Evolutionary conservation across 83 land plant genomes (phyloP), one percentile per base, ranked within the genome.

Genomic region (Picea abies): DNA sequence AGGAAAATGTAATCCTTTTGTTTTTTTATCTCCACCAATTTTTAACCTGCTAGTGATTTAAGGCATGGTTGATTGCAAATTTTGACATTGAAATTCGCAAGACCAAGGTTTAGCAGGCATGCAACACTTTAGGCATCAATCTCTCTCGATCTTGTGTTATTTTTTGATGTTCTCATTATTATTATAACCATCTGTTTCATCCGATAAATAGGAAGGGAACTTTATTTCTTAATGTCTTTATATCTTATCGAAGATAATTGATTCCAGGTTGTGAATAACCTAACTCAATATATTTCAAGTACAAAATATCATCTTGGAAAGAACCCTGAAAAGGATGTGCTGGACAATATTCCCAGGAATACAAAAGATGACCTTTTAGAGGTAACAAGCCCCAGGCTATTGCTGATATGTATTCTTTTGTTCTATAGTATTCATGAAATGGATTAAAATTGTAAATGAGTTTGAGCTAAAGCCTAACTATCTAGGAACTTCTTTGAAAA

Each of bases 241-340:
- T 49, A 49, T 32, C 72, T 68, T 32, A 68, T 68, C 72, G 16
- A 32, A 32, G 32, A 11, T 71, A 22, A 37, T 71, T 15, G 9
- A 5, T 71, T 72, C 12, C 72, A 94, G 94, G 94, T 90, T 71
- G 64, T 88, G 12, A 89, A 73, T 84, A 82, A 63, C n/a, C 79
- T 94, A 83, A 89, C 85, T 76, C 92, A 89, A 41, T 84, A 81
- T 81, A 85, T 91, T 65, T 87, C 95, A 49, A 91, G 88, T 63
- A 89, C 86, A 47, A 89, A 87, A 56, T 86, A 84, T 83, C 87
- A 87, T 66, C 79, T 88, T 64, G 96, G 96, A n/a, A 91, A 87
- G 86, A 92, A 85, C 70, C 84, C 88, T 65, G 91, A 87, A 23
- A 93, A 90, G 81, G 90, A 86, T 81, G 79, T 93, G 23, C 87